A percentile compares a stretch with the other conserved stretches of the same genome.
phyloP scores from a whole-genome alignment of 306 rosid genomes.

The Amphicarpaea edgeworthii region DNA sequence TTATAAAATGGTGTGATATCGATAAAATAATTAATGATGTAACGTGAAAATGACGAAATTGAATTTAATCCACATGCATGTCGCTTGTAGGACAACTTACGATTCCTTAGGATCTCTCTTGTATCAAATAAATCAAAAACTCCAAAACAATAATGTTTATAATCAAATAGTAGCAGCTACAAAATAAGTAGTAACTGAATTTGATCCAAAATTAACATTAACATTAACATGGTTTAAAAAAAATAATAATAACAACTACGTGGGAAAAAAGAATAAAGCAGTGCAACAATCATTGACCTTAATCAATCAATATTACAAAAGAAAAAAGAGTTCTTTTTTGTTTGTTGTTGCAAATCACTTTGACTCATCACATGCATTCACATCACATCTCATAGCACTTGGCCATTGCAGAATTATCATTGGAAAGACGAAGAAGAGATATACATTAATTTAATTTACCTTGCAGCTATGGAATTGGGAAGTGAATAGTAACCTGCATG shows the following conservation, averaged over 20 bases:
- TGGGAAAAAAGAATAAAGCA: neutral
- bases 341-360: neutral
- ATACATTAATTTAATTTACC: constrained; percentile 47
- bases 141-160: neutral
- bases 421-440: neutral
- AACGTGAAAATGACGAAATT: neutral
- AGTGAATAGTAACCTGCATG: constrained; percentile 89
- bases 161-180: too few species aligned
- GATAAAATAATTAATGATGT: neutral
- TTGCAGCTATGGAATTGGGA: constrained; percentile 75
- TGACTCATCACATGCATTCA: neutral
- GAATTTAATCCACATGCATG: neutral
- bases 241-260: too few species aligned
- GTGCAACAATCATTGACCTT: neutral
- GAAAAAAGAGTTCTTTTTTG: neutral
- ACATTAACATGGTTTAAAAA: too few species aligned
- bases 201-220: too few species aligned
- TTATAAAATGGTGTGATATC: neutral
- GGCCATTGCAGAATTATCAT: neutral
- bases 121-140: neutral
- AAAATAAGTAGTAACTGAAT: too few species aligned
- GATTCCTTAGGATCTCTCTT: neutral
- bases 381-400: neutral
- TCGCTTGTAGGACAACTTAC: neutral
- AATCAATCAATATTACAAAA: neutral